These are phyloP conservation scores for Litsea cubeba DNA, from an alignment of 164 flowering plant genomes.

Conservation along the genomic window DNA sequence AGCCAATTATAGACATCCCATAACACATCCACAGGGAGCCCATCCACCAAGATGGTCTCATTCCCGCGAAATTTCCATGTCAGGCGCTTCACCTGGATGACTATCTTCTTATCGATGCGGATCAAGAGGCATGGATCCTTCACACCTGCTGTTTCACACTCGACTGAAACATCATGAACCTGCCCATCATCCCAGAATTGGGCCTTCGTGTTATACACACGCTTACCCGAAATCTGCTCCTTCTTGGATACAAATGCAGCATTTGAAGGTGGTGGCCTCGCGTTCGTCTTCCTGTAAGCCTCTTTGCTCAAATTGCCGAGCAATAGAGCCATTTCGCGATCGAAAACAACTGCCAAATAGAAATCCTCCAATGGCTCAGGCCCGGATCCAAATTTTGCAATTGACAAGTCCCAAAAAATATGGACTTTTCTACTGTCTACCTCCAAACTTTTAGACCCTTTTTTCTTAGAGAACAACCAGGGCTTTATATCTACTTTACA, in stretches of 20 bases:
- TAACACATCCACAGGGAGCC: constrained; percentile 30
- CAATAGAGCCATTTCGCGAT: constrained; percentile 28
- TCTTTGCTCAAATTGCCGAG: constrained; percentile 37
- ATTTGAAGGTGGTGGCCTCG: constrained; percentile 9
- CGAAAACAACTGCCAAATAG: constrained; percentile 28
- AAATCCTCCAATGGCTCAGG: constrained; percentile 41
- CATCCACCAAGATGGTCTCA: constrained; percentile 38
- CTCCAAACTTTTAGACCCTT: constrained; percentile 31
- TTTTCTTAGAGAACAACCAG: constrained; percentile 37
- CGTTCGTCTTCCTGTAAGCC: constrained; percentile 28
- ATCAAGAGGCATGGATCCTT: constrained; percentile 31
- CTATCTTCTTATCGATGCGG: constrained; percentile 29
- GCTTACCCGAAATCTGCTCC: constrained; percentile 41
- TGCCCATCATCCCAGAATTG: constrained; percentile 35
- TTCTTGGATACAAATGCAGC: constrained; percentile 33
- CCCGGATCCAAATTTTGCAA: constrained; percentile 33
- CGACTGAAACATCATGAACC: constrained; percentile 28
- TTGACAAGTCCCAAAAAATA: constrained; percentile 37
- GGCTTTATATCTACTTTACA: constrained; percentile 41
- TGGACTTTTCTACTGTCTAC: constrained; percentile 23
- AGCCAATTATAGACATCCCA: constrained; percentile 46
- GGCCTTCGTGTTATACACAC: constrained; percentile 26
- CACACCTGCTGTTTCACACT: constrained; percentile 24
- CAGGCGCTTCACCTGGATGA: constrained; percentile 36
- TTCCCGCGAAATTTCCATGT: constrained; percentile 47